phyloP scores from a whole-genome alignment of 2,329 filamentous ascomycete genomes.

The Harringtonia aguacate region DNA sequence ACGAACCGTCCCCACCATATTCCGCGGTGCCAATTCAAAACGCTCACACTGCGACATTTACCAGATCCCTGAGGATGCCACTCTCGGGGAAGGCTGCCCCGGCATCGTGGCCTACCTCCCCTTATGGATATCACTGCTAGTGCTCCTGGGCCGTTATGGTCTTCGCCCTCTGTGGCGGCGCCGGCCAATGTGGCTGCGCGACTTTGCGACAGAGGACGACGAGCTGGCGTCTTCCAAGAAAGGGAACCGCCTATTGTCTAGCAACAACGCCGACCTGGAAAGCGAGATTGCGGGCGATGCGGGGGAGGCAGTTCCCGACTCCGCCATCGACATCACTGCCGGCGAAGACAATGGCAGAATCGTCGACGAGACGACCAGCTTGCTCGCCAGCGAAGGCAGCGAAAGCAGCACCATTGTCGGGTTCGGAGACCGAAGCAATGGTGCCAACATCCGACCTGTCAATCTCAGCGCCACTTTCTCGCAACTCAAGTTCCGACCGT shows the following conservation, averaged over 20 bases:
- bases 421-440: slow-evolving; percentile 4
- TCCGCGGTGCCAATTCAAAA: not conserved
- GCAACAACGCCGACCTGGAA: slow-evolving; percentile 1
- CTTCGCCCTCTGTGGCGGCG: slow-evolving; percentile 19
- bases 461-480: not conserved
- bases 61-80: slow-evolving; percentile 19
- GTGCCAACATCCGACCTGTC: slow-evolving; percentile 1
- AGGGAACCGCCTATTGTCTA: not conserved
- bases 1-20: not conserved
- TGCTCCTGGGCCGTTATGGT: slow-evolving; percentile 20
- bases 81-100: slow-evolving; percentile 20
- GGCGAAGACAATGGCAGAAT: slow-evolving; percentile 3
- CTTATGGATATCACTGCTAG: slow-evolving; percentile 17
- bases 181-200: slow-evolving; percentile 22
- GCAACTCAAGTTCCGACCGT: slow-evolving; percentile 4
- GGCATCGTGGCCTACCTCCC: slow-evolving; percentile 21
- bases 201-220: slow-evolving; percentile 19
- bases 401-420: slow-evolving; percentile 6
- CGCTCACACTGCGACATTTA: not conserved
- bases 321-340: not conserved
- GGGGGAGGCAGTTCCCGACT: not conserved
- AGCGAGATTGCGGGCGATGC: not conserved
- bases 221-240: slow-evolving; percentile 5
- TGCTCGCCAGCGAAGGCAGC: slow-evolving; percentile 6
- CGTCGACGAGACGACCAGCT: no score